These are phyloP conservation scores for Botryotinia calthae DNA, from an alignment of 2,329 filamentous ascomycete genomes.

Conservation along the genomic window DNA sequence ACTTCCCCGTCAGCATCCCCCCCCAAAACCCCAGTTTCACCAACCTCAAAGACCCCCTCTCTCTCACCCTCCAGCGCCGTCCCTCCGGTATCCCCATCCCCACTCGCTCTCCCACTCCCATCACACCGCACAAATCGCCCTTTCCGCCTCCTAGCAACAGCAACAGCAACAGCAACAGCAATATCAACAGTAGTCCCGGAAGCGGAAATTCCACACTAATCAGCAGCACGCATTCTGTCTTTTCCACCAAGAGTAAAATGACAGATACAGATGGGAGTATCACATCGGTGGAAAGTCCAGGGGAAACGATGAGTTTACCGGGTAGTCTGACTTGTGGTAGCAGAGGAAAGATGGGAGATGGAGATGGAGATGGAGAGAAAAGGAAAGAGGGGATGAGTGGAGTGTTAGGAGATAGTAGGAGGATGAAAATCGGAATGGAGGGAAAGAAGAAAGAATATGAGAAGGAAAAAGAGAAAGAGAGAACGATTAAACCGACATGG, in stretches of 20 bases:
- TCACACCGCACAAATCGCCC: constrained; percentile 15
- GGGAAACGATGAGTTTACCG: constrained; percentile 24
- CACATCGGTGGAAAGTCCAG: constrained; percentile 24
- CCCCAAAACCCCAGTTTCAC: constrained; percentile 18
- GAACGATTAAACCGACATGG: constrained; percentile 20
- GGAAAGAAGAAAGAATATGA: background rate
- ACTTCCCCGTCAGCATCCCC: background rate
- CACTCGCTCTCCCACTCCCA: constrained; percentile 25
- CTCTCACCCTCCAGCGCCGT: constrained; percentile 1
- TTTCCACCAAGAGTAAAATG: constrained; percentile 24
- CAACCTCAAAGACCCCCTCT: background rate
- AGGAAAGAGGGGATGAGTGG: background rate
- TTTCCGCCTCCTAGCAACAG: background rate
- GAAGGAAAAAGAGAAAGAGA: background rate
- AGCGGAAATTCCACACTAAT: constrained; percentile 26
- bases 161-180: background rate
- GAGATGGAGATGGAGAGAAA: background rate
- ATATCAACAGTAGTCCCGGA: constrained; percentile 17
- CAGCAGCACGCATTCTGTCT: constrained; percentile 27
- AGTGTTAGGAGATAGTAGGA: background rate
- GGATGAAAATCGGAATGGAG: background rate
- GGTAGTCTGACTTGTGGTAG: constrained; percentile 21
- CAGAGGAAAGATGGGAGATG: background rate
- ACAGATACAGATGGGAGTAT: constrained; percentile 26
- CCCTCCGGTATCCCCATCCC: constrained; percentile 19